Conservation (phyloP, 129 eudicot genomes). For the Pulicaria dysenterica region DNA sequence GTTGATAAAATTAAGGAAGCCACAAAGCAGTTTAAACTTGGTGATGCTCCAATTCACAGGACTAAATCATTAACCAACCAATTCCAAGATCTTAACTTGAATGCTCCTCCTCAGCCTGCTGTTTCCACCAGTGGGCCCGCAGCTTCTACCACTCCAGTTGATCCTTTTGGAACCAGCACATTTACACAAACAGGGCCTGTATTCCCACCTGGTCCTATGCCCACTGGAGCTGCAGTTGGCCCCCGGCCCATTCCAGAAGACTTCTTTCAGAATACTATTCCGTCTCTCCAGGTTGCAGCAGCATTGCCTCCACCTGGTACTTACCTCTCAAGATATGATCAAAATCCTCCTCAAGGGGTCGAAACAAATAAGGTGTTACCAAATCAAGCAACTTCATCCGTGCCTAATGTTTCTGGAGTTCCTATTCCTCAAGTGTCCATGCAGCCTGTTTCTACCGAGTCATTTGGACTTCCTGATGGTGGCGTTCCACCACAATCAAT, state of each 20-base stretch:
- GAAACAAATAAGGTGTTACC: conserved; percentile 43
- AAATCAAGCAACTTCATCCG: conserved; percentile 51
- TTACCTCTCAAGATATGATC: conserved; percentile 70
- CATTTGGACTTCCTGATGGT: conserved; percentile 86
- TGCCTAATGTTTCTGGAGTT: conserved; percentile 44
- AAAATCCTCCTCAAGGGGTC: conserved; percentile 61
- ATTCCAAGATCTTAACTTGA: conserved; percentile 62
- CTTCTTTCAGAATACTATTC: conserved; percentile 91
- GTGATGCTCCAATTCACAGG: conserved; percentile 66
- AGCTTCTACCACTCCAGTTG: conserved; percentile 46
- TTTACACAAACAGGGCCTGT: conserved; percentile 53
- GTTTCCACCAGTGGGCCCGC: conserved; percentile 38
- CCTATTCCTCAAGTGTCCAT: conserved; percentile 78
- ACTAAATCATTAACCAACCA: conserved; percentile 79
- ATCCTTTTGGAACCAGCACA: conserved; percentile 68
- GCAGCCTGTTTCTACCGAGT: conserved; percentile 51
- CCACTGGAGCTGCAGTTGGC: conserved; percentile 63
- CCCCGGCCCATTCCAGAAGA: conserved; percentile 96
- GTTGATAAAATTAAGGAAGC: conserved; percentile 95
- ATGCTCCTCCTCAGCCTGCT: conserved; percentile 59
- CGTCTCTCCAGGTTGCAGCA: conserved; percentile 93
- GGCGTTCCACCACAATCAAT: conserved; percentile 84
- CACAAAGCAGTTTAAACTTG: conserved; percentile 74
- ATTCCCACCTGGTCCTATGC: conserved; percentile 51
- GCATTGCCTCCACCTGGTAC: conserved; percentile 89